A percentile compares a stretch with the other conserved stretches of the same genome.
Evolutionary conservation across 2,329 filamentous ascomycete genomes (phyloP).

Genomic region (Ophiostoma tasmaniense): DNA sequence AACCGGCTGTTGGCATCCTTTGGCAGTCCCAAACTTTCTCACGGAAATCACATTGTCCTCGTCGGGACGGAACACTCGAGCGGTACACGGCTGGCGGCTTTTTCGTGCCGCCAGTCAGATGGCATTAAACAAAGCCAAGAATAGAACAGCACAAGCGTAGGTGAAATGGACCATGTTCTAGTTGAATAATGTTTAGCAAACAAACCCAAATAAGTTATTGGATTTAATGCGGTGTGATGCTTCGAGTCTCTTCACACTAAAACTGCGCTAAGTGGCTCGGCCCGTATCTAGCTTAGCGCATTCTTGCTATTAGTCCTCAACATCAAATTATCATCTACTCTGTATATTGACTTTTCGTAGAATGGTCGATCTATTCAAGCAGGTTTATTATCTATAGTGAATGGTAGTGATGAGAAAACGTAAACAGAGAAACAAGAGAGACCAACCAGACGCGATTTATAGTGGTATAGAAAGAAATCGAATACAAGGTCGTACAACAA

Average conservation of each 20-base stretch:
- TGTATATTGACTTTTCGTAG: not conserved
- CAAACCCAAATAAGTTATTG: not conserved
- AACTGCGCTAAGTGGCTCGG: not conserved
- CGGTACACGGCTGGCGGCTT: not conserved
- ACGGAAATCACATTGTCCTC: not conserved
- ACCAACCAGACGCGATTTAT: not conserved
- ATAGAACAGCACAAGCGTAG: not conserved
- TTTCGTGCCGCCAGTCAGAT: not conserved
- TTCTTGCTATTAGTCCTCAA: not conserved
- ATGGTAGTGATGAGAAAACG: not conserved
- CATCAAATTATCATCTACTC: not conserved
- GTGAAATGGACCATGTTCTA: not conserved
- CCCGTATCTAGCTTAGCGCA: not conserved
- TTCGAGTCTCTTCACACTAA: not conserved
- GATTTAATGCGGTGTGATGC: not conserved
- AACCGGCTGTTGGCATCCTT: not conserved
- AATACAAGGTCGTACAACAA: not conserved
- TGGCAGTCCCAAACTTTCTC: not conserved
- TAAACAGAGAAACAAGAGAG: not conserved
- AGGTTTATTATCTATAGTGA: not conserved
- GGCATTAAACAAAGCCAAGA: not conserved
- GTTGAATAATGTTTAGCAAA: not conserved
- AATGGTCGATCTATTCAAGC: not conserved
- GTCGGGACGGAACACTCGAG: not conserved
- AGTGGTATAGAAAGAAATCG: not conserved